phyloP scores from a whole-genome alignment of 2,329 filamentous ascomycete genomes.

The Alternaria panax region DNA sequence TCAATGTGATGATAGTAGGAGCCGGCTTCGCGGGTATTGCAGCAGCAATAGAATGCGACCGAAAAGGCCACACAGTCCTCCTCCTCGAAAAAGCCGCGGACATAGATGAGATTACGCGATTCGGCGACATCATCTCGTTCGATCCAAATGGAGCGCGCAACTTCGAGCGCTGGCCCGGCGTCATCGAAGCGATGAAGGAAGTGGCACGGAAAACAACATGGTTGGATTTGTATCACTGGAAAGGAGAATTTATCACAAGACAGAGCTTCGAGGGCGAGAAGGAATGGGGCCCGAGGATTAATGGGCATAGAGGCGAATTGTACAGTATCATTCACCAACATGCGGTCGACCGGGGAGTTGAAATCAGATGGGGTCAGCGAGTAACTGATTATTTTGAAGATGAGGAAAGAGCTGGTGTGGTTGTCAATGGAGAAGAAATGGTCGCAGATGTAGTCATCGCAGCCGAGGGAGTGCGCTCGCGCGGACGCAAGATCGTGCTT shows the following conservation, averaged over 20 bases:
- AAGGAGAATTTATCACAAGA: slow-evolving; percentile 67
- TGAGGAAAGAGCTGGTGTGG: slow-evolving; percentile 59
- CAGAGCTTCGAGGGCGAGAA: slow-evolving; percentile 54
- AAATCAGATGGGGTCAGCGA: slow-evolving; percentile 60
- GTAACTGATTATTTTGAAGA: slow-evolving; percentile 65
- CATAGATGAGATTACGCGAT: slow-evolving; percentile 62
- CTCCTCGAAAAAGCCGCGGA: slow-evolving; percentile 60
- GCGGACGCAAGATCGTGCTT: slow-evolving; percentile 61
- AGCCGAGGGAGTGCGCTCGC: slow-evolving; percentile 61
- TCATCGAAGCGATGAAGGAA: slow-evolving; percentile 58
- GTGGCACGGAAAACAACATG: slow-evolving; percentile 63
- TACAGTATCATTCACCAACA: slow-evolving; percentile 66
- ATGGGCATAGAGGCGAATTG: slow-evolving; percentile 67
- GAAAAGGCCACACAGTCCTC: slow-evolving; percentile 65
- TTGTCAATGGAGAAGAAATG: slow-evolving; percentile 56
- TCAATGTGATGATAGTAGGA: slow-evolving; percentile 58
- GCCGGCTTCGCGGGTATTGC: slow-evolving; percentile 67
- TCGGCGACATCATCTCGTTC: slow-evolving; percentile 70
- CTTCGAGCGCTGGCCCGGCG: slow-evolving; percentile 59
- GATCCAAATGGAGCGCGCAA: slow-evolving; percentile 67
- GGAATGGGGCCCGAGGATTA: slow-evolving; percentile 61
- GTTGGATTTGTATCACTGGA: slow-evolving; percentile 67
- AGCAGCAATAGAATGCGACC: slow-evolving; percentile 68
- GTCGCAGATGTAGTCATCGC: slow-evolving; percentile 60
- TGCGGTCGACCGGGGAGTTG: slow-evolving; percentile 61